phyloP scores from a whole-genome alignment of 1,284 basidiomycete species.

The Boletellus deceptivus region DNA sequence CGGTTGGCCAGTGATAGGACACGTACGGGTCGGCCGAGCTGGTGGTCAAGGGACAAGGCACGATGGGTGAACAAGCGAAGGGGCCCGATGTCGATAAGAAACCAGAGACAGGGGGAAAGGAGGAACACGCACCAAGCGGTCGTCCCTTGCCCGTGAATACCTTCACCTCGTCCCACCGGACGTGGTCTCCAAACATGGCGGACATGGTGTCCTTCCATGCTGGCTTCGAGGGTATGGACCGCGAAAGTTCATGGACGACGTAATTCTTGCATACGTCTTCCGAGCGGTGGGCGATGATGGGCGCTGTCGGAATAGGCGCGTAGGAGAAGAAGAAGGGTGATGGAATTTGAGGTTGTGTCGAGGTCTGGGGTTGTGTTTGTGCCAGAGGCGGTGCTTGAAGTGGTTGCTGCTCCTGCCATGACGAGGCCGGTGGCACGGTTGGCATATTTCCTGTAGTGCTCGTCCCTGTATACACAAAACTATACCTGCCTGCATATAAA shows the following conservation, averaged over 20 bases:
- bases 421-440: background rate
- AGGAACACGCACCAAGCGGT: conserved; percentile 50
- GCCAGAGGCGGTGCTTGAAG: background rate
- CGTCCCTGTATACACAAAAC: conserved; percentile 21
- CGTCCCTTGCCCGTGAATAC: conserved; percentile 60
- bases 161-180: conserved; percentile 65
- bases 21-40: conserved; percentile 58
- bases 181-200: conserved; percentile 74
- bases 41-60: too few species aligned
- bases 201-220: conserved; percentile 70
- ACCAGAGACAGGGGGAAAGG: too few species aligned
- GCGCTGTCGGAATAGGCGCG: conserved; percentile 6
- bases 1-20: conserved; percentile 61
- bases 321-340: conserved; percentile 9
- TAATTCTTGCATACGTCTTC: conserved; percentile 62
- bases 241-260: conserved; percentile 58
- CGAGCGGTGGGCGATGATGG: conserved; percentile 31
- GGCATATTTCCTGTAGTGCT: conserved; percentile 12
- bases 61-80: too few species aligned
- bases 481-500: conserved; percentile 22
- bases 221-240: conserved; percentile 47
- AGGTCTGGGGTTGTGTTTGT: background rate
- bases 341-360: background rate
- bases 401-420: conserved; percentile 4
- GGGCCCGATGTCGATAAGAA: background rate